Base-by-base conservation (phyloP, 1,284 basidiomycete genomes). In the Leucoagaricus sp. region DNA sequence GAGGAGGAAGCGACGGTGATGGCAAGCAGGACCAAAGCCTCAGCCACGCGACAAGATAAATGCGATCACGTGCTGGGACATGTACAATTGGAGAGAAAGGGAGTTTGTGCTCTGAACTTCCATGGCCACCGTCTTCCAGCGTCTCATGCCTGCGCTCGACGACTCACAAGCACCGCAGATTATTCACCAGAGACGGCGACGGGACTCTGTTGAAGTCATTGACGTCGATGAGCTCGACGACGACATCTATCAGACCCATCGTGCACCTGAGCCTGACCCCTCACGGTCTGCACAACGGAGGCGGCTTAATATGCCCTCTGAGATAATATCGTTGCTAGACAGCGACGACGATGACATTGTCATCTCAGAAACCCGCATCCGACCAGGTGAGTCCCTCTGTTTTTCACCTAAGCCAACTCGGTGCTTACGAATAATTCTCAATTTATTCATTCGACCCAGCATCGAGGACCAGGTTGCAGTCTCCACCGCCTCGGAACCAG, bases 221-320 rank as follows among this genome's bases (percentile, higher is more conserved):
- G 74, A 76, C 63, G 72, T 75, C 51, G 73, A 76, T 63, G 61
- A 63, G 13, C 63, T 69, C 45, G 72, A 71, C 45, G 69, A 68
- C 47, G 62, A 53, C 58, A 36, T 47, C 45, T 55, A 42, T 29
- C 57, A 40, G 19, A 21, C 49, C 29, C 60, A 57, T 49, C 58
- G 26, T 52, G 47, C 52, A 15, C 52, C 55, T 26, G 56, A 61
- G 49, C 60, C 60, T 8, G 53, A 51, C 34, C 47, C 58, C 17
- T 60, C 60, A 25, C 57, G 47, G 17, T 49, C 60, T 33, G 50
- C 48, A 29, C 55, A 50, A 21, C 55, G 48, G 10, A 49, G 60
- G 17, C 53, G 56, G 28, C 48, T 56, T 41, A 60, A 19, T 13
- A 9, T 44, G 8, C 33, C 41, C 8, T 48, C 58, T 40, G 67